phyloP scores from a whole-genome alignment of 2,329 filamentous ascomycete species.

The Calonectria pseudoturangicola region DNA sequence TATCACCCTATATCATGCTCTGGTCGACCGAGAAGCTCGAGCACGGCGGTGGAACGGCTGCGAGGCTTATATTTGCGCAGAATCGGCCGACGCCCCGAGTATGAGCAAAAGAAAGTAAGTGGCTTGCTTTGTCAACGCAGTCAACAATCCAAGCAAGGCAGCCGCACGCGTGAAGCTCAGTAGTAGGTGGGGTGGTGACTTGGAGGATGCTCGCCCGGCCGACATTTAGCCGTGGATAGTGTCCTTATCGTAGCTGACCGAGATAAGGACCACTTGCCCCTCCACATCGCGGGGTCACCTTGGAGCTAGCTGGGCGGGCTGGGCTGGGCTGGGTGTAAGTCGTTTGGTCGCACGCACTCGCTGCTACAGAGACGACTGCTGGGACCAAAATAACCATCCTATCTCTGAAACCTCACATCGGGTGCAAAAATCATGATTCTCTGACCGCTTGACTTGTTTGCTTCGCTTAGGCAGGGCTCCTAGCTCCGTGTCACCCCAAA shows the following conservation, averaged over 20 bases:
- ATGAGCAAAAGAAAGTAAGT: background rate
- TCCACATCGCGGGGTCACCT: constrained; percentile 9
- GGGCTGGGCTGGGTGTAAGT: background rate
- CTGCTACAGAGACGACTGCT: background rate
- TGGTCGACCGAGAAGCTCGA: background rate
- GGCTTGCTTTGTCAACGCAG: constrained; percentile 24
- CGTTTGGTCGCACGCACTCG: background rate
- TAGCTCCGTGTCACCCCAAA: constrained; percentile 9
- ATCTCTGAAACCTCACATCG: constrained; percentile 1
- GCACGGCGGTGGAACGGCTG: background rate
- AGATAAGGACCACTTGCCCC: constrained; percentile 8
- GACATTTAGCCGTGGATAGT: constrained; percentile 10
- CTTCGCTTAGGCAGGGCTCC: background rate
- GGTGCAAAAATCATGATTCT: background rate
- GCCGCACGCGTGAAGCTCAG: constrained; percentile 19
- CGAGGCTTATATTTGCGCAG: background rate
- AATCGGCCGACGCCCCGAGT: background rate
- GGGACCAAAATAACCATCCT: background rate
- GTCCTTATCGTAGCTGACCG: constrained; percentile 5
- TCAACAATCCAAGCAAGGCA: constrained; percentile 28
- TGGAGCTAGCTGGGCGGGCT: background rate
- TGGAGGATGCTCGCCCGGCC: background rate
- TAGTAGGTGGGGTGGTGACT: constrained; percentile 30
- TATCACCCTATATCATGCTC: constrained; percentile 30
- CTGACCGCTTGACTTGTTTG: constrained; percentile 14